These are phyloP conservation scores for Sicyos baderoa DNA, from an alignment of 306 rosid species.

Conservation along the genomic window DNA sequence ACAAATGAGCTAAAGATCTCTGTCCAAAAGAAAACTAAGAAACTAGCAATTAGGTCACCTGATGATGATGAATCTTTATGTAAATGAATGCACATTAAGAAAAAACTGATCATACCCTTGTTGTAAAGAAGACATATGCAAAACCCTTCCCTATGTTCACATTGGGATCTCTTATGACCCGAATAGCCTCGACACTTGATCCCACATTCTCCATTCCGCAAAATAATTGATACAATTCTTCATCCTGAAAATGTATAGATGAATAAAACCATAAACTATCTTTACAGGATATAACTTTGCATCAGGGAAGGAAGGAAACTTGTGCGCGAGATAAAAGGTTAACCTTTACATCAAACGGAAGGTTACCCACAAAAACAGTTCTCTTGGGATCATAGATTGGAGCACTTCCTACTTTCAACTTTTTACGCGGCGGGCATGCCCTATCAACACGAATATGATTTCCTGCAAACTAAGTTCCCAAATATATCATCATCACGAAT, in stretches of 20 bases:
- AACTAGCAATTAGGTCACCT: not conserved
- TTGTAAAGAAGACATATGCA: slow-evolving; percentile 70
- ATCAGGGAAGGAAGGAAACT: not conserved
- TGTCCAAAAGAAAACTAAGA: not conserved
- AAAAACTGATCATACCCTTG: slow-evolving; percentile 45
- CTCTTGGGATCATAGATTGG: slow-evolving; percentile 63
- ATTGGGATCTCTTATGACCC: slow-evolving; percentile 80
- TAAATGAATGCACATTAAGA: not conserved
- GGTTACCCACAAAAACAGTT: slow-evolving; percentile 94
- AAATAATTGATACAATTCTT: slow-evolving; percentile 79
- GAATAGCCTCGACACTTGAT: slow-evolving; percentile 65
- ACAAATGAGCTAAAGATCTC: not conserved
- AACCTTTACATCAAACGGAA: slow-evolving; percentile 92
- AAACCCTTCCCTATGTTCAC: slow-evolving; percentile 82
- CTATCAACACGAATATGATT: slow-evolving; percentile 88
- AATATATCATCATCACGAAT: slow-evolving; percentile 4
- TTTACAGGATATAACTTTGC: not conserved
- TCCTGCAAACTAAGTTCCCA: slow-evolving; percentile 58
- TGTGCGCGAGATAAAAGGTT: slow-evolving; percentile 13
- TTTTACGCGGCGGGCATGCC: slow-evolving; percentile 99
- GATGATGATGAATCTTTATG: not conserved
- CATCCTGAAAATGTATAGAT: slow-evolving; percentile 53
- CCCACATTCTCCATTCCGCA: slow-evolving; percentile 44
- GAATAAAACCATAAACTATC: slow-evolving; percentile 5
- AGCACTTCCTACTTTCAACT: slow-evolving; percentile 55